A percentile compares a stretch with the other conserved stretches of the same genome.
phyloP scores from a whole-genome alignment of 2,329 filamentous ascomycete genomes.

The Aspergillus sp. region DNA sequence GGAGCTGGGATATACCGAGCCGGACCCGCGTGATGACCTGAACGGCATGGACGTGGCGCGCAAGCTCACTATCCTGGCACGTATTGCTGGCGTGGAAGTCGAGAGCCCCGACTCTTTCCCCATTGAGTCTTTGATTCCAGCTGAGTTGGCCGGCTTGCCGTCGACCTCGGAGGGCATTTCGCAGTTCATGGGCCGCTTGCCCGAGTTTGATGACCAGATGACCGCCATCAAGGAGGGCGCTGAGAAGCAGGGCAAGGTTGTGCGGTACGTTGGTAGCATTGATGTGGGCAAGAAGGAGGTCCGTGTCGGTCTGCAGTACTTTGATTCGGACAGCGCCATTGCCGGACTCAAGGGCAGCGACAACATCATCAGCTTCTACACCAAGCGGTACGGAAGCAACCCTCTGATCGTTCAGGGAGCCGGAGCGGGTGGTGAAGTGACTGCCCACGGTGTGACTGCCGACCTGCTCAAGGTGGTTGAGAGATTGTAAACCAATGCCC shows the following conservation, averaged over 20 bases:
- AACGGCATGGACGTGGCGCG: constrained; percentile 89
- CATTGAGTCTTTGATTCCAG: constrained; percentile 87
- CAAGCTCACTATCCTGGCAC: constrained; percentile 90
- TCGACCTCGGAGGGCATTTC: constrained; percentile 58
- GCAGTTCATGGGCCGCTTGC: constrained; percentile 78
- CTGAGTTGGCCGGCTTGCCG: constrained; percentile 70
- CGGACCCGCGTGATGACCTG: constrained; percentile 78
- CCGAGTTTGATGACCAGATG: constrained; percentile 85
- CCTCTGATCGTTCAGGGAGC: constrained; percentile 93
- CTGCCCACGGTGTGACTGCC: constrained; percentile 93
- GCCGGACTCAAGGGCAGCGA: constrained; percentile 94
- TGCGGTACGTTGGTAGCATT: constrained; percentile 90
- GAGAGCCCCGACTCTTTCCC: constrained; percentile 84
- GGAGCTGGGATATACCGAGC: constrained; percentile 86
- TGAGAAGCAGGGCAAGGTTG: constrained; percentile 81
- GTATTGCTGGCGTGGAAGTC: constrained; percentile 75
- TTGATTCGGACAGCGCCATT: constrained; percentile 83
- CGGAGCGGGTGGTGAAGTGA: constrained; percentile 90
- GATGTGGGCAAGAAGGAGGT: constrained; percentile 76
- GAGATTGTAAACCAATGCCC: constrained; percentile 60
- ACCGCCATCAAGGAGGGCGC: constrained; percentile 81
- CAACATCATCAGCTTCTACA: constrained; percentile 99
- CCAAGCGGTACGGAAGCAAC: constrained; percentile 84
- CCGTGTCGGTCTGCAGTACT: constrained; percentile 88
- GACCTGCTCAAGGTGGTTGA: constrained; percentile 87